Evolutionary conservation across 306 rosid species (phyloP).

Genomic region (Cicer chorassanicum): DNA sequence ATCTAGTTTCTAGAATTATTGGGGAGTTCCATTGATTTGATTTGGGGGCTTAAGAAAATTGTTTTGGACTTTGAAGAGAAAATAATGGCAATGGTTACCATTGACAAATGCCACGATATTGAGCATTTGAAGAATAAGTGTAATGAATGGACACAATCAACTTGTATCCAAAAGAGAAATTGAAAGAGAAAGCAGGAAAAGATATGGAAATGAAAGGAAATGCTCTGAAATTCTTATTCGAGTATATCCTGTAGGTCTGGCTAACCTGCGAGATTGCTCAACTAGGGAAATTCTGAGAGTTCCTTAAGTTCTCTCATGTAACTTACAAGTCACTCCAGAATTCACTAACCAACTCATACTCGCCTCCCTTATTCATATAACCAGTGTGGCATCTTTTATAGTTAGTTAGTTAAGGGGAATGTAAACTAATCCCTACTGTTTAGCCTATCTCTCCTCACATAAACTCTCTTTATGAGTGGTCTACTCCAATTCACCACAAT

Average conservation of each 20-base stretch:
- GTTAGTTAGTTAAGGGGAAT: neutral
- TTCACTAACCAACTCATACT: neutral
- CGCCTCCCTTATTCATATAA: neutral
- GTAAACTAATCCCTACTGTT: neutral
- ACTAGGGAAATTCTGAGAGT: neutral
- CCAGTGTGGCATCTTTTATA: neutral
- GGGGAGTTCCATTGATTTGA: constrained; percentile 6
- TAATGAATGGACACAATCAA: neutral
- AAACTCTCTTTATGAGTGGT: neutral
- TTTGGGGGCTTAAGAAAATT: neutral
- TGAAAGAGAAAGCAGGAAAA: neutral
- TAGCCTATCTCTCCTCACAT: neutral
- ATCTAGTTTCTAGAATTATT: constrained; percentile 12
- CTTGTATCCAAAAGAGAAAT: neutral
- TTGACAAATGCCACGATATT: neutral
- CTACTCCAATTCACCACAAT: neutral
- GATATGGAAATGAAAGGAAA: neutral
- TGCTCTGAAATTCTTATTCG: neutral
- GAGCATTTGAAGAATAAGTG: constrained; percentile 2
- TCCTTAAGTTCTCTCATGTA: neutral
- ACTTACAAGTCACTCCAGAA: constrained; percentile 1
- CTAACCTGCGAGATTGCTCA: neutral
- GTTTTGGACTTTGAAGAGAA: constrained; percentile 21
- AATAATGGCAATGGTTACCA: neutral
- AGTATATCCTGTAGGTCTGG: neutral